Conservation (phyloP, 2,329 filamentous ascomycete species). For the Sporothrix pseudoabietina region DNA sequence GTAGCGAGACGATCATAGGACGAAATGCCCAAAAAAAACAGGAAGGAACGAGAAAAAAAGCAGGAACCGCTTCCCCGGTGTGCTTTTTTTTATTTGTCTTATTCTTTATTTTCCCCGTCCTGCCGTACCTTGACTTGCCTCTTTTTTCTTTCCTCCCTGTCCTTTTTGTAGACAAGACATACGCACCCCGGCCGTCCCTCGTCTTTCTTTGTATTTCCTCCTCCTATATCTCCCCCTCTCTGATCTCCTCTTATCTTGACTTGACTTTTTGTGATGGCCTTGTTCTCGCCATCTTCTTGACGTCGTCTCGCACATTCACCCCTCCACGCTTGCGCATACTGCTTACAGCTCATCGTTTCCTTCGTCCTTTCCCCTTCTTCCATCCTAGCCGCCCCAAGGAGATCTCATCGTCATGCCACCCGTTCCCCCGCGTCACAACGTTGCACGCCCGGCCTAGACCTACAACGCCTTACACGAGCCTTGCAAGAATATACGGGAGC, state of each 20-base stretch:
- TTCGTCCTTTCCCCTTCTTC: neutral
- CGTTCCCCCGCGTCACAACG: constrained; percentile 16
- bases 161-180: neutral
- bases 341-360: neutral
- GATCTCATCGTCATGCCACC: constrained; percentile 25
- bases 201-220: neutral
- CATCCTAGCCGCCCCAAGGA: neutral
- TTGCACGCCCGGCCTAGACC: constrained; percentile 2
- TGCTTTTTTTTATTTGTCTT: constrained; percentile 11
- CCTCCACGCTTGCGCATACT: constrained; percentile 18
- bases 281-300: neutral
- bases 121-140: neutral
- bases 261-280: constrained; percentile 6
- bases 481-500: neutral
- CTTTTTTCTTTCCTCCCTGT: neutral
- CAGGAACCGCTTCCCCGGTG: constrained; percentile 11
- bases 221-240: constrained; percentile 3
- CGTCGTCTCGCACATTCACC: neutral
- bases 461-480: neutral
- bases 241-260: neutral
- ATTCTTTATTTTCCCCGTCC: neutral
- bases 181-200: neutral
- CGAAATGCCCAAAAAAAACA: neutral
- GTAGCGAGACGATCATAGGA: neutral
- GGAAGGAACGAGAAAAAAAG: neutral